Conservation (phyloP, 164 flowering plant genomes). For the Sextonia rubra region DNA sequence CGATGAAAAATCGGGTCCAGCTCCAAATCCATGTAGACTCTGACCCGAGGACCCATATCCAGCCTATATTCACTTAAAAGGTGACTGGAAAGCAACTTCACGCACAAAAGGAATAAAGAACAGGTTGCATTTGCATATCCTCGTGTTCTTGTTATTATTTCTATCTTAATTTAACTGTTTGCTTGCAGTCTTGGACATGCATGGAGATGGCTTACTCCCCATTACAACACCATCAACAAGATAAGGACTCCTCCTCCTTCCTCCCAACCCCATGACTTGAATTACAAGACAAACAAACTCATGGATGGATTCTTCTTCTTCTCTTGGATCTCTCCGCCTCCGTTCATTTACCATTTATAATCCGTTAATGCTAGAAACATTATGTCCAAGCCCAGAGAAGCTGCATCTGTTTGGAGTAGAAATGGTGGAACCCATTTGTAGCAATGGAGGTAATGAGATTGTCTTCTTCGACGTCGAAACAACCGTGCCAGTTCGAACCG, state of each 20-base stretch:
- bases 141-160: neutral
- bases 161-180: neutral
- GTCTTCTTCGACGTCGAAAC: conserved; percentile 94
- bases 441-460: conserved; percentile 35
- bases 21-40: neutral
- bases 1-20: neutral
- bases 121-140: neutral
- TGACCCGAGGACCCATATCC: neutral
- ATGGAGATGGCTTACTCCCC: neutral
- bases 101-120: neutral
- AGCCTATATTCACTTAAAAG: neutral
- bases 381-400: neutral
- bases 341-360: neutral
- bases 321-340: neutral
- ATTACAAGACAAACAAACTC: conserved; percentile 7
- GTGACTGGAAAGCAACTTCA: neutral
- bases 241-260: conserved; percentile 1
- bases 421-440: neutral
- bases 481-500: conserved; percentile 55
- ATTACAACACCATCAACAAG: neutral
- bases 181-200: neutral
- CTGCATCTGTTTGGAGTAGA: neutral
- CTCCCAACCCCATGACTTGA: neutral
- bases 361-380: neutral
- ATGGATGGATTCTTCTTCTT: neutral